Evolutionary conservation across 768 basidiomycete species (phyloP), one percentile per base, ranked within the genome.

Genomic region (Hemileccinum impolitum): DNA sequence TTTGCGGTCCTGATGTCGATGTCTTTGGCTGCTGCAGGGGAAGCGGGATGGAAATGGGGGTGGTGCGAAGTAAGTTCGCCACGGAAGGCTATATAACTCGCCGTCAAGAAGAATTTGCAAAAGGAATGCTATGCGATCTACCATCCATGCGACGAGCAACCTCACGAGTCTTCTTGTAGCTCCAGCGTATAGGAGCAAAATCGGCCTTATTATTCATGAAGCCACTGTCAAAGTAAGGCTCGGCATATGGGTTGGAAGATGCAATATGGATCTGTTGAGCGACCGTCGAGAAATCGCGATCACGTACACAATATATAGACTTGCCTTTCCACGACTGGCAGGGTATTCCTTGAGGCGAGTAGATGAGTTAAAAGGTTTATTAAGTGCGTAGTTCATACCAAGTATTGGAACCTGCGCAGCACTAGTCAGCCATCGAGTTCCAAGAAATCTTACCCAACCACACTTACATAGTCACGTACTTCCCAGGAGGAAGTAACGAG

Each of bases 181-280:
- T 81, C 85, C 85, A 86, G 31, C 83, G 80, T 56, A 85, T 81
- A 13, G 85, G 85, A 19, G 82, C 83, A 58, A 85, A 84, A 70
- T 86, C 85, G 25, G 84, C 84, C 72, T 84, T 84, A 72, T 85
- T 63, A 71, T 84, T 85, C 84, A 87, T 81, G 77, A 87, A 85
- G n/a, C 85, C 85, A 50, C 76, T 78, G 70, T 87, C 85, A 59
- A 85, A 85, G 68, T 63, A 71, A 4, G 85, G 83, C 55, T 79
- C 79, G 56, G 69, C 65, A 68, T 84, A 86, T 5, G 84, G 84
- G 70, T 73, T 80, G 39, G 75, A 51, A 18, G 79, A 82, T 39
- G 68, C 59, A 63, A 85, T 80, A 62, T 85, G 84, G 59, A 85
- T 85, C 79, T 81, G 49, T 39, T 4, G 21, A 15, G n/a, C 23